Evolutionary conservation across 148 eudicot species (phyloP), one percentile per base, ranked within the genome.

Genomic region (Bassia scoparia): DNA sequence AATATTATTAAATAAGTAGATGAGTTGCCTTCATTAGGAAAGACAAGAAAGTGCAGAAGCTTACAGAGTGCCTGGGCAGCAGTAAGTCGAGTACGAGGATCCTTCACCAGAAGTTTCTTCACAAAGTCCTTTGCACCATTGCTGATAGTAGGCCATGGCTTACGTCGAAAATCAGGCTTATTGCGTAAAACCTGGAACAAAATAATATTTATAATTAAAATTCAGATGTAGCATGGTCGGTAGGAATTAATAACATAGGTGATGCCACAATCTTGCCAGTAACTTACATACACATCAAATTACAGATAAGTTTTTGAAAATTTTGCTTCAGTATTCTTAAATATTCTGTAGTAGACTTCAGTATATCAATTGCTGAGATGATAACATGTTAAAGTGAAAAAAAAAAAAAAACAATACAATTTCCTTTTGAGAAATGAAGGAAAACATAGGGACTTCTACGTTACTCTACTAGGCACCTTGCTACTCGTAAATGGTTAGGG

Each of bases 1-100:
- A 2, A 4, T 18, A 10, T 44, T 35, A n/a, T 34, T 43, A 61
- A 38, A 43, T 13, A 30, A 62, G 11, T 35, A 52, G 61, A 15
- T 12, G 23, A 54, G 54, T 29, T 77, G 18, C 70, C 23, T 30
- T 35, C 7, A 62, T 52, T 64, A 33, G 55, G 26, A 56, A 41
- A 38, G 54, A 37, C 46, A 71, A 65, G 70, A 72, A 83, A 69
- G 78, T 55, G 7, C 26, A 74, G 78, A 73, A 52, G 83, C 93
- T 67, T 94, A 94, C 98, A 94, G 49, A 94, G 61, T 70, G 98
- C 98, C 83, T 94, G 98, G 72, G 98, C 89, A 38, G 98, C 98
- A 38, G 98, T 94, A 76, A 88, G 89, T 77, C 98, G 88, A 70
- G 93, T 87, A 68, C 85, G 88, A 79, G 98, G 98, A 82, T 94